Conservation (phyloP, 2,329 filamentous ascomycete species). For the Apiospora arundinis region DNA sequence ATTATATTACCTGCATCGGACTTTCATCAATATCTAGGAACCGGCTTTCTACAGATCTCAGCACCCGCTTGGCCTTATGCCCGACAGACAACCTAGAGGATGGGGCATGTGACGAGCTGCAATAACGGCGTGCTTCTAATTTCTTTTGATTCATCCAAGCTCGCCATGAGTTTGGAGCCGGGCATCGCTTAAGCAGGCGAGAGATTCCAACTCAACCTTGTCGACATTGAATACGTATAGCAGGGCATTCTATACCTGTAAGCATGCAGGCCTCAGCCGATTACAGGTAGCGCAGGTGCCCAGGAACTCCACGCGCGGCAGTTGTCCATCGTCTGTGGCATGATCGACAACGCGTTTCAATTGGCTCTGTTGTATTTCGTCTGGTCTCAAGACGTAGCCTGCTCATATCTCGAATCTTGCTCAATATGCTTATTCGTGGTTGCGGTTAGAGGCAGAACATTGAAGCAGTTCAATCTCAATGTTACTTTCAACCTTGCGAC, state of each 20-base stretch:
- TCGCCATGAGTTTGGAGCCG: not conserved
- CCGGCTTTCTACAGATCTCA: slow-evolving; percentile 16
- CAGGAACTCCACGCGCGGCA: slow-evolving; percentile 3
- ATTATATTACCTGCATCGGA: slow-evolving; percentile 13
- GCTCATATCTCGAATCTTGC: not conserved
- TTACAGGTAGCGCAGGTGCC: not conserved
- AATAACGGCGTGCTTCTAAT: not conserved
- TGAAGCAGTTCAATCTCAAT: not conserved
- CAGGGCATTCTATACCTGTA: not conserved
- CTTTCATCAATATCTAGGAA: slow-evolving; percentile 18
- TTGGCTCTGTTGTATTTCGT: slow-evolving; percentile 8
- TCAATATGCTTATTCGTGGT: not conserved
- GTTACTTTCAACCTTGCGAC: not conserved
- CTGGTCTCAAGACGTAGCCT: not conserved
- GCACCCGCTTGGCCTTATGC: slow-evolving; percentile 12
- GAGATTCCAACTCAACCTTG: not conserved
- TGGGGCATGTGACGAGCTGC: not conserved
- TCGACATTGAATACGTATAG: not conserved
- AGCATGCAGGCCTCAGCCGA: too few species aligned
- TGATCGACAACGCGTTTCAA: slow-evolving; percentile 4
- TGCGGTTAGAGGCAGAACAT: not conserved
- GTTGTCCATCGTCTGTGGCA: slow-evolving; percentile 12
- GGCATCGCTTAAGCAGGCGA: slow-evolving; percentile 6
- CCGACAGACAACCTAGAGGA: not conserved
- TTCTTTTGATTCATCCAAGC: not conserved